Percentiles rank a stretch among this genome's conserved stretches.
Conservation (phyloP, 1,284 basidiomycete species). For the Violaceomyces palustris region DNA sequence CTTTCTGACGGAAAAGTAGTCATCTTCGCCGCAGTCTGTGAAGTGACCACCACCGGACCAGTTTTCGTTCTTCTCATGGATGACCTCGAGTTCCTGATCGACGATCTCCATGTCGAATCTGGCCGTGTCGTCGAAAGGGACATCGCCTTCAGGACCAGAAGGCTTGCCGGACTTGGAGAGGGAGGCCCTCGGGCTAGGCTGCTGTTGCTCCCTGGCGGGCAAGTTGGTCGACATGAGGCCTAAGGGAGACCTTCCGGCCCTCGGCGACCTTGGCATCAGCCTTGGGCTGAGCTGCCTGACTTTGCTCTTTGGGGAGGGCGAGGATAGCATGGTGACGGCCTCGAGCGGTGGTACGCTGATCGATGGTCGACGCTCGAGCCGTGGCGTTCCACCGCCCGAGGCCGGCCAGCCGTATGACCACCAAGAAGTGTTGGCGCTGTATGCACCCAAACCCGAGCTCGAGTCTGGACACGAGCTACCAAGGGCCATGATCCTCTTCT, state of each 20-base stretch:
- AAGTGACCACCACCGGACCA: not conserved
- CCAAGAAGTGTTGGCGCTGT: conserved; percentile 16
- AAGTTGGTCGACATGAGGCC: conserved; percentile 20
- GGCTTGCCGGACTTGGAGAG: too few species aligned
- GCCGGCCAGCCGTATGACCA: conserved; percentile 31
- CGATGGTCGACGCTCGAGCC: not conserved
- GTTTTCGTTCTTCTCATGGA: too few species aligned
- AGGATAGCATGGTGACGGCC: not conserved
- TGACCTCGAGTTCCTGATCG: too few species aligned
- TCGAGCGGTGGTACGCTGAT: not conserved
- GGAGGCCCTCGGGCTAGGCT: too few species aligned
- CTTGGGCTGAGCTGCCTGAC: not conserved
- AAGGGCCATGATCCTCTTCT: conserved; percentile 30
- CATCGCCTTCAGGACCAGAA: too few species aligned
- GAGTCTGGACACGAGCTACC: too few species aligned
- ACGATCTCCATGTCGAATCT: conserved; percentile 25
- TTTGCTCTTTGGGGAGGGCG: conserved; percentile 3
- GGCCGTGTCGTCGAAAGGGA: too few species aligned
- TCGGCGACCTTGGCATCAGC: conserved; percentile 2
- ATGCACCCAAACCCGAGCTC: conserved; percentile 10
- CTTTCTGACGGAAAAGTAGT: conserved; percentile 11
- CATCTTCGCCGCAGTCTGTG: conserved; percentile 4
- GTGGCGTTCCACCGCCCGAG: conserved; percentile 12
- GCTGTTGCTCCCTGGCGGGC: conserved; percentile 16
- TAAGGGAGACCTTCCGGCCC: conserved; percentile 12